phyloP scores from a whole-genome alignment of 441 rosid species.

The Euphorbia schlechtendalii region DNA sequence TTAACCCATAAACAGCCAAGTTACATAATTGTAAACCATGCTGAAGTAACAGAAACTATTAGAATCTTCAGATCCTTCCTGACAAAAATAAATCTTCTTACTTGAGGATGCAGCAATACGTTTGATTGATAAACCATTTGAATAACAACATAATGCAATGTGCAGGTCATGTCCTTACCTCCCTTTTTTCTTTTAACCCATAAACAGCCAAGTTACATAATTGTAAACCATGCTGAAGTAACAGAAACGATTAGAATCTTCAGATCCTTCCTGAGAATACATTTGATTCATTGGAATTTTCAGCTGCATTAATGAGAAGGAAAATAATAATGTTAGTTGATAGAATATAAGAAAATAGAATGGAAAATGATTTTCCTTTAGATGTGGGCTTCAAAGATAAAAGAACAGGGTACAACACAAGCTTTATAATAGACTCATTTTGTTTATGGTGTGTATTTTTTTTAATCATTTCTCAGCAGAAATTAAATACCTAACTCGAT shows the following conservation, averaged over 20 bases:
- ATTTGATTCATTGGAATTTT: background rate
- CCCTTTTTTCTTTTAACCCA: background rate
- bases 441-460: background rate
- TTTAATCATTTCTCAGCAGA: background rate
- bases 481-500: conserved; percentile 13
- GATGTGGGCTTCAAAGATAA: background rate
- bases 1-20: background rate
- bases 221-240: conserved; percentile 2
- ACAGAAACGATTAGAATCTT: background rate
- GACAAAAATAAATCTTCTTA: too few species aligned
- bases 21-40: background rate
- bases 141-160: background rate
- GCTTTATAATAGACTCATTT: too few species aligned
- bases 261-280: background rate
- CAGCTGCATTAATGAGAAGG: conserved; percentile 4
- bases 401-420: background rate
- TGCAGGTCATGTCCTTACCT: conserved; percentile 1
- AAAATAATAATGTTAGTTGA: background rate
- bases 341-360: too few species aligned
- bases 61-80: background rate
- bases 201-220: background rate
- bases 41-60: conserved; percentile 4
- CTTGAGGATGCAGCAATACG: too few species aligned
- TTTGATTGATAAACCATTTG: background rate
- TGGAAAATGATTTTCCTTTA: too few species aligned